Evolutionary conservation across 139 green algal genomes (phyloP), one percentile per base, ranked within the genome.

Genomic region (Haematococcus lacustris): DNA sequence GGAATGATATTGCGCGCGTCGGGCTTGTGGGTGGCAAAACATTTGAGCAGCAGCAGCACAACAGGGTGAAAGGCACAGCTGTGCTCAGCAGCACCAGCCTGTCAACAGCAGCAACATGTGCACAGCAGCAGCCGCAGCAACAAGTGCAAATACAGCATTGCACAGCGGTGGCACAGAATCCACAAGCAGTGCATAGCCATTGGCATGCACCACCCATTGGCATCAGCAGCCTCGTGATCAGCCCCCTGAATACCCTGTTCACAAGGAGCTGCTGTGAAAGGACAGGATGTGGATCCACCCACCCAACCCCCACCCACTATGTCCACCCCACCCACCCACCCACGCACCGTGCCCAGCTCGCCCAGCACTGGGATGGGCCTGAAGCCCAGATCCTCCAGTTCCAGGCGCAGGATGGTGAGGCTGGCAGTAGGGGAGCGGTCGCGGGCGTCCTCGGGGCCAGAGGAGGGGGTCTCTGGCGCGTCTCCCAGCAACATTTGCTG

Each of bases 311-410:
- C 61, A 41, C 33, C 57, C 25, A 38, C 33, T 28, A 39, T 38
- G 70, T 25, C 23, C 35, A 37, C 68, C n/a, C n/a, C n/a, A n/a
- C 59, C 33, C 37, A 39, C 34, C 53, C 37, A 41, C 35, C 9
- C 68, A 51, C 66, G 33, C 30, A 68, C 67, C 34, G 30, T 51
- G 41, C 62, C 68, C 51, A 86, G 74, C 43, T 47, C 40, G 6
- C 82, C 80, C 7, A 76, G 59, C 38, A 91, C 68, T 32, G 80
- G 72, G 3, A 92, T 65, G 25, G 84, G 76, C 34, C 84, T 68
- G 66, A 84, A 81, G 32, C 82, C 87, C 43, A 93, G 75, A 70
- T 94, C 88, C 7, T 92, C 88, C 38, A 78, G 80, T 23, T 76
- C 74, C 39, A 94, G 73, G 53, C 87, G 76, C 67, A 93, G 71